Evolutionary conservation across 805 yeast genomes (phyloP), one percentile per base, ranked within the genome.

Genomic region (Candida boidinii): DNA sequence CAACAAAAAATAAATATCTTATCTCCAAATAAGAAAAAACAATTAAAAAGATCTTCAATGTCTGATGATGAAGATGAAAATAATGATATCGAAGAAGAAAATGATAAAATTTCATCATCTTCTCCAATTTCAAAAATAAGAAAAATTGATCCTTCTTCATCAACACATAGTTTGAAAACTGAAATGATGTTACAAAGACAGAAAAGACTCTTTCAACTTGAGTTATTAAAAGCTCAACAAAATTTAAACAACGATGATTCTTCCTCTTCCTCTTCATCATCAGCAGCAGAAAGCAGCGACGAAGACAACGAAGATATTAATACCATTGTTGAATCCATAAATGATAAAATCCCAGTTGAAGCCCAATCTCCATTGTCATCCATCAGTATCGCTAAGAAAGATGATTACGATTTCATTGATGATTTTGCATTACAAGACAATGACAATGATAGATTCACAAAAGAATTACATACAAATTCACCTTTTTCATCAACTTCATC

Each of bases 141-240:
- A 7, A 19, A 19, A 7, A 7, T 19, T 25, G 47, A 48, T 30
- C 41, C 44, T 11, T 50, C 51, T 3, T 44, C 52, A 7, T 31
- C 42, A 3, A n/a, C 35, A 6, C 41, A 46, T 34, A 39, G 46
- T 21, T n/a, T n/a, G n/a, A n/a, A n/a, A n/a, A n/a, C n/a, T n/a
- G 53, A 51, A 29, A 48, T 53, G 54, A 53, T 49, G 30, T 40
- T 53, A 13, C 56, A 51, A 35, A 48, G 56, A 29, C 58, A 53
- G 28, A 46, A 47, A 31, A 36, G 56, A 28, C 38, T 53, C 20
- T 39, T 53, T 11, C 52, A 53, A 29, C 30, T 53, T 23, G 56
- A 47, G 16, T 37, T 48, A 13, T 30, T 44, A 19, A 39, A 43
- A 46, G 27, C 20, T 39, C 19, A 42, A 38, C 5, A 4, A 6